Evolutionary conservation across 306 rosid genomes (phyloP).

Genomic region (Chamaecrista fasciculata): DNA sequence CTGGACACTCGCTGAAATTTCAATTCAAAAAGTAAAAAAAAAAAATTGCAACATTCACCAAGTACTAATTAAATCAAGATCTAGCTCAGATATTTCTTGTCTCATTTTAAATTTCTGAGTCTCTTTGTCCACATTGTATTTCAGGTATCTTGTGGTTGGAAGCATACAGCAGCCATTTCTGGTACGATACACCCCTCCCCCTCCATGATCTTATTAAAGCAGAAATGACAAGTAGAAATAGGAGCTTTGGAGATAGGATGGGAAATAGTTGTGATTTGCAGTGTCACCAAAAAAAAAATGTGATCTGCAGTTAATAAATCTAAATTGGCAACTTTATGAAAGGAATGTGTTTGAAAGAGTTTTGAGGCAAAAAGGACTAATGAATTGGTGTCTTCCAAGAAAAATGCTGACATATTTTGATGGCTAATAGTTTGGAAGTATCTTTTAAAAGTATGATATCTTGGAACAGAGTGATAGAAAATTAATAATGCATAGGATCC

Average conservation of each 20-base stretch:
- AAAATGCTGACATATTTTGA: not conserved
- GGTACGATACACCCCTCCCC: slow-evolving; percentile 37
- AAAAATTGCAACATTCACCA: not conserved
- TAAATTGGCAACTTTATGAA: not conserved
- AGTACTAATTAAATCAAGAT: not conserved
- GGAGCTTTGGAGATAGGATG: not conserved
- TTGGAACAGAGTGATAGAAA: slow-evolving; percentile 2
- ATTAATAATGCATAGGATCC: slow-evolving; percentile 14
- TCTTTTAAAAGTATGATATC: slow-evolving; percentile 3
- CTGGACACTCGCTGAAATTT: not conserved
- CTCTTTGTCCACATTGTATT: slow-evolving; percentile 18
- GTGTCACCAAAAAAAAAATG: not conserved
- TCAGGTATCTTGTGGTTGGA: slow-evolving; percentile 97
- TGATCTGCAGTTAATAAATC: slow-evolving; percentile 10
- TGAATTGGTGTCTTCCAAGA: not conserved
- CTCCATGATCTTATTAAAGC: too few species aligned
- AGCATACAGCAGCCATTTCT: slow-evolving; percentile 89
- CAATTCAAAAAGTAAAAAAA: not conserved
- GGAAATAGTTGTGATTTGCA: too few species aligned
- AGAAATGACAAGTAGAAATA: slow-evolving; percentile 2
- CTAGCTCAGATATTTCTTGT: not conserved
- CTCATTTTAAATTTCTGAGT: not conserved
- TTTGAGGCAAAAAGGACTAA: slow-evolving; percentile 13
- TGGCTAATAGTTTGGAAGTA: not conserved
- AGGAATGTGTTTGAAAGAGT: not conserved